phyloP scores from a whole-genome alignment of 2,329 filamentous ascomycete species.

The Tolypocladium endophyticum region DNA sequence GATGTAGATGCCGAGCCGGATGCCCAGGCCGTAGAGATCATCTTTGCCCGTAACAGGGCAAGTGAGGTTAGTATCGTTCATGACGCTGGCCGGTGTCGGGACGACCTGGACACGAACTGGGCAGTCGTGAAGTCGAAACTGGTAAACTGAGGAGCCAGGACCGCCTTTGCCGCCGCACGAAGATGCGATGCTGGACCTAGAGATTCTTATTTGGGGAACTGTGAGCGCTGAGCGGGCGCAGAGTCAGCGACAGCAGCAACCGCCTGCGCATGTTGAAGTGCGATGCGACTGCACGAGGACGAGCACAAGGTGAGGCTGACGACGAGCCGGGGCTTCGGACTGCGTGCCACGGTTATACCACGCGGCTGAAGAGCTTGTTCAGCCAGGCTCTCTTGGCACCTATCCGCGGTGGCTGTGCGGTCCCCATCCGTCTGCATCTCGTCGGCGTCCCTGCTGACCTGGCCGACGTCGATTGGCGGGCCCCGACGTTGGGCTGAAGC shows the following conservation, averaged over 20 bases:
- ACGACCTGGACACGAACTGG: background rate
- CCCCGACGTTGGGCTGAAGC: background rate
- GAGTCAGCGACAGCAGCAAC: background rate
- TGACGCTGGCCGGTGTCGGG: background rate
- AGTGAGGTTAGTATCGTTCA: background rate
- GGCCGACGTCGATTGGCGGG: background rate
- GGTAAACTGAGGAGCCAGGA: background rate
- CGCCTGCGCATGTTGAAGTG: background rate
- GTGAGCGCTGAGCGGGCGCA: background rate
- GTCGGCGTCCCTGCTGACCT: background rate
- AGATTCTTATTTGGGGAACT: background rate
- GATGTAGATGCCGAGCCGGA: slow-evolving; percentile 16
- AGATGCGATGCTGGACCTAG: background rate
- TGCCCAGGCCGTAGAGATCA: slow-evolving; percentile 17
- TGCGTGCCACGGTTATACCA: background rate
- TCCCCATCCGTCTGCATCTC: background rate
- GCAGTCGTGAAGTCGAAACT: background rate
- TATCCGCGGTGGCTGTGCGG: background rate
- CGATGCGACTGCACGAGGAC: background rate
- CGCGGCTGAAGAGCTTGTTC: background rate
- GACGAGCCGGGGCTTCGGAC: background rate
- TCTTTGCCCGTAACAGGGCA: slow-evolving; percentile 11
- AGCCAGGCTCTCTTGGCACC: background rate
- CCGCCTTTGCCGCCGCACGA: background rate
- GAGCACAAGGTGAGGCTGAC: background rate